phyloP scores from a whole-genome alignment of 768 basidiomycete genomes.

The Pluteus cervinus region DNA sequence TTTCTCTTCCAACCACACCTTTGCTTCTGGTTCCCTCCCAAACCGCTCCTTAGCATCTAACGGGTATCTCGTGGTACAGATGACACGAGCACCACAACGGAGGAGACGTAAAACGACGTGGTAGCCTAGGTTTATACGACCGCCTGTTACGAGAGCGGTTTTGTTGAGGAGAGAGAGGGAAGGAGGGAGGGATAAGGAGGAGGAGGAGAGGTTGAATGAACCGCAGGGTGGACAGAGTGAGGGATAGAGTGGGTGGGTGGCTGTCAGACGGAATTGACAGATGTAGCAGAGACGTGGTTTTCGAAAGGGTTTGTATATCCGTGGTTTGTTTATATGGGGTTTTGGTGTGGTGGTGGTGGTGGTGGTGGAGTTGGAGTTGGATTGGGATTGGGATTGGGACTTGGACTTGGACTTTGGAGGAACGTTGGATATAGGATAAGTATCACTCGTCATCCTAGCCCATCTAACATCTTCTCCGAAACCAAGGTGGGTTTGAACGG shows the following conservation, averaged over 20 bases:
- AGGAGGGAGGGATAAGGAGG: conserved; percentile 18
- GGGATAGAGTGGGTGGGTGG: conserved; percentile 17
- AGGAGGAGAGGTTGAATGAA: conserved; percentile 23
- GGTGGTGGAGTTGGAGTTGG: too few species aligned
- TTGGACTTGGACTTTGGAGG: neutral
- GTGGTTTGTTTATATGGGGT: neutral
- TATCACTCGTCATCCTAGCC: too few species aligned
- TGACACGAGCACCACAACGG: conserved; percentile 23
- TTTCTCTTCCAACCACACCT: conserved; percentile 17
- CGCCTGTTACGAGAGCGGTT: conserved; percentile 27
- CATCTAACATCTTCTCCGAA: conserved; percentile 12
- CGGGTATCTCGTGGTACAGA: conserved; percentile 26
- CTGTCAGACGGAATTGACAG: conserved; percentile 15
- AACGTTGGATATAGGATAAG: conserved; percentile 4
- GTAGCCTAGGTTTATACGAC: conserved; percentile 27
- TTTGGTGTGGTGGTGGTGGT: neutral
- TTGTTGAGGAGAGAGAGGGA: conserved; percentile 18
- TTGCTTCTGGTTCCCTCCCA: conserved; percentile 18
- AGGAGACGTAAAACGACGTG: conserved; percentile 23
- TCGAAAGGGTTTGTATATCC: neutral
- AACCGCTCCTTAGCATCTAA: conserved; percentile 24
- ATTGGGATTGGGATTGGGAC: too few species aligned
- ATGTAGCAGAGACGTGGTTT: conserved; percentile 20
- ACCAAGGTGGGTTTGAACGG: conserved; percentile 14
- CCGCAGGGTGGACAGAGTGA: conserved; percentile 21